phyloP scores from a whole-genome alignment of 2,329 filamentous ascomycete genomes.

The Neofusicoccum cordaticola region DNA sequence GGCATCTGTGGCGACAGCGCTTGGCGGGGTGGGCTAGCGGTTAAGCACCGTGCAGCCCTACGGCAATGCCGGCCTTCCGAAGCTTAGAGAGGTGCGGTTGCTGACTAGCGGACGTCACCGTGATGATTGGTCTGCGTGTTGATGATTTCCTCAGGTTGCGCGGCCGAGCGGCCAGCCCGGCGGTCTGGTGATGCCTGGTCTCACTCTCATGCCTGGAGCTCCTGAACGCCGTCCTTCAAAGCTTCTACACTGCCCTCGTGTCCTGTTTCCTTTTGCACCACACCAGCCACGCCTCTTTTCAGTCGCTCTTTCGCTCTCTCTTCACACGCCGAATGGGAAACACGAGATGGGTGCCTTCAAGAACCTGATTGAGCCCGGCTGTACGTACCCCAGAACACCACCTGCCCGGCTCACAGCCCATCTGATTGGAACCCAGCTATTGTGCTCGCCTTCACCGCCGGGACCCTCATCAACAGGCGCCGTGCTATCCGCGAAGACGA shows the following conservation, averaged over 20 bases:
- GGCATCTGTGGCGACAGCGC: not conserved
- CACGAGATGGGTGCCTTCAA: slow-evolving; percentile 12
- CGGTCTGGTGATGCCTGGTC: slow-evolving; percentile 3
- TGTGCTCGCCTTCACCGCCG: slow-evolving; percentile 20
- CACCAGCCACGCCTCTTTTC: not conserved
- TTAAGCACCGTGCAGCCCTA: not conserved
- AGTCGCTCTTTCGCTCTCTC: not conserved
- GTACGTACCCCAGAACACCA: not conserved
- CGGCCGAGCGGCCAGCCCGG: not conserved
- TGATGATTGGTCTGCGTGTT: not conserved
- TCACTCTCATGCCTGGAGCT: not conserved
- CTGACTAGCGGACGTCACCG: not conserved
- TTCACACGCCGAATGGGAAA: not conserved
- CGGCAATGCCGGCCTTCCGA: not conserved
- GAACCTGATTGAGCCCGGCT: slow-evolving; percentile 16
- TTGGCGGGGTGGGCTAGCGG: not conserved
- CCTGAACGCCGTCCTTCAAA: too few species aligned
- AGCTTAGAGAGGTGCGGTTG: not conserved
- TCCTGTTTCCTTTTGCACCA: not conserved
- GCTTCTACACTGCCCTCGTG: not conserved
- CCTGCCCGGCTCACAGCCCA: not conserved
- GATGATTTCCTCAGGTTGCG: not conserved
- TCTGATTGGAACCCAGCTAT: slow-evolving; percentile 13
- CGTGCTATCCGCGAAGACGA: not conserved
- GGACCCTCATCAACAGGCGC: slow-evolving; percentile 20